Evolutionary conservation across 108 stramenopile species (phyloP), one percentile per base, ranked within the genome.

Genomic region (Cyclotella atomus): DNA sequence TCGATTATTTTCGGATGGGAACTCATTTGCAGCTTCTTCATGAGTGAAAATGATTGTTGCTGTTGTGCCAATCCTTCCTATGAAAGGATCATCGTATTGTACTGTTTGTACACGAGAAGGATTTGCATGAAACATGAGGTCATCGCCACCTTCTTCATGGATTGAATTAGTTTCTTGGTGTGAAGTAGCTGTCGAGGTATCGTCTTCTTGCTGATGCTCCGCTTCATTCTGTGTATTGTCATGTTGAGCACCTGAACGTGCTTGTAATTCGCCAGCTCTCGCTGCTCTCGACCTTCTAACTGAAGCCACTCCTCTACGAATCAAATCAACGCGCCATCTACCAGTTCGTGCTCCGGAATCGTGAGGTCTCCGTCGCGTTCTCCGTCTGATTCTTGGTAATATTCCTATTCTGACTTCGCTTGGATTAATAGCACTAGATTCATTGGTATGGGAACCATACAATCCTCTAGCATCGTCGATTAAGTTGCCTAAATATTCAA

Each of bases 21-120:
- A 46, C 27, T 57, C 53, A 0, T 30, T 30, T n/a, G 41, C 32
- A 20, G 77, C 43, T 67, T 82, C 88, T 77, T 84, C 88, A 27
- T 91, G 91, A 21, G 91, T 91, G 45, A 83, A 87, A 21, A 66
- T 79, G 23, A 92, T 75, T 8, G 88, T 90, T 2, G 87, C 91
- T 63, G 90, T 77, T 5, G 91, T 92, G 10, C 91, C 91, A 17
- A 92, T 82, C 14, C 89, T 64, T 23, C 89, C 91, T 30, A 85
- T 60, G 17, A 76, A 73, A 17, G 87, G 81, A 73, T 87, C 82
- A 30, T 15, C n/a, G 19, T 70, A 46, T 16, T 28, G 53, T 50
- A 20, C 17, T 17, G 4, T 36, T 3, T 23, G 61, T 46, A 25
- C 6, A 32, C n/a, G 49, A 41, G 36, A 49, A 17, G 30, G 9